These are phyloP conservation scores for Aspergillus candidus DNA, from an alignment of 2,329 filamentous ascomycete genomes.

Conservation along the genomic window DNA sequence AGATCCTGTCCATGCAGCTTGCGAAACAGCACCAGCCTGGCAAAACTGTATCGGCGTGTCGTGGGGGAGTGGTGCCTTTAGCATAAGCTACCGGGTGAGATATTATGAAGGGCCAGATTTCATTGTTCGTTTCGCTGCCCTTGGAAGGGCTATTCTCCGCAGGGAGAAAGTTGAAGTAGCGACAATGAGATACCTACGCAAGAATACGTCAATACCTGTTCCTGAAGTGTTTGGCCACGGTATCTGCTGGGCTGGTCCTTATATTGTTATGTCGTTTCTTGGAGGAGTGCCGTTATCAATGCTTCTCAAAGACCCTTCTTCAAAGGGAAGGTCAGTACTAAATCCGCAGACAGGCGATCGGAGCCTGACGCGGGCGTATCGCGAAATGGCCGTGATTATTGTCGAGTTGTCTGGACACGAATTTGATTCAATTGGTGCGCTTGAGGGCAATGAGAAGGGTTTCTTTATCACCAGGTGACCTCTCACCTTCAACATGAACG, in stretches of 20 bases:
- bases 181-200: not conserved
- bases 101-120: not conserved
- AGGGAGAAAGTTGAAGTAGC: slow-evolving; percentile 1
- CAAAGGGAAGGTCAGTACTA: not conserved
- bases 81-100: not conserved
- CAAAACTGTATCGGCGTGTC: not conserved
- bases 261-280: slow-evolving; percentile 1
- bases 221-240: slow-evolving; percentile 4
- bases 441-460: not conserved
- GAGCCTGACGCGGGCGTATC: slow-evolving; percentile 5
- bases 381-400: slow-evolving; percentile 9
- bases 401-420: slow-evolving; percentile 11
- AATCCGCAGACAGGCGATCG: not conserved
- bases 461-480: slow-evolving; percentile 6
- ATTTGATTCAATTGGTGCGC: slow-evolving; percentile 10
- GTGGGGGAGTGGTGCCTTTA: not conserved
- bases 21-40: not conserved
- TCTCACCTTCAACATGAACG: slow-evolving; percentile 16
- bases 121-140: not conserved
- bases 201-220: not conserved
- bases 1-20: not conserved
- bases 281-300: not conserved
- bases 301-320: not conserved
- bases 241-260: slow-evolving; percentile 4
- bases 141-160: not conserved